Conservation (phyloP, 2,329 filamentous ascomycete species). For the Ramularia endophylla region DNA sequence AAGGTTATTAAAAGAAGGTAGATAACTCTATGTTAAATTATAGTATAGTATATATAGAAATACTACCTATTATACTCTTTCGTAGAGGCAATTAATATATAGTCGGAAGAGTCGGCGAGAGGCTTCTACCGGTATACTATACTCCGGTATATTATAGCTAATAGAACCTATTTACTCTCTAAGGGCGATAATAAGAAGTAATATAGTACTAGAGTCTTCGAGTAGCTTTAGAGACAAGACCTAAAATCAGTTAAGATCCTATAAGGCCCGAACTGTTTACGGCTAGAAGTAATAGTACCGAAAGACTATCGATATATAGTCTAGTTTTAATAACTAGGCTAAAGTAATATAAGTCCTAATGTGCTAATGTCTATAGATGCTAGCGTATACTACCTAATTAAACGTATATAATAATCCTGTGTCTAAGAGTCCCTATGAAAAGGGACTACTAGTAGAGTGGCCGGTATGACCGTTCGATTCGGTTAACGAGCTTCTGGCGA, state of each 20-base stretch:
- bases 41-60: constrained; percentile 1
- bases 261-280: background rate
- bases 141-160: background rate
- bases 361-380: background rate
- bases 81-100: background rate
- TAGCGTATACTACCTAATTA: background rate
- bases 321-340: constrained; percentile 1
- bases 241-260: background rate
- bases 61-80: constrained; percentile 2
- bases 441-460: constrained; percentile 1
- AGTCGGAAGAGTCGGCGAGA: background rate
- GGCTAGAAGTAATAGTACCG: background rate
- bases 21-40: background rate
- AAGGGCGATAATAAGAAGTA: background rate
- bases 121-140: background rate
- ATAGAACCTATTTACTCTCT: background rate
- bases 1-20: background rate
- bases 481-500: background rate
- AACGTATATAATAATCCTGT: background rate
- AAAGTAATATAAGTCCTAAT: background rate
- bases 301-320: background rate
- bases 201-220: background rate
- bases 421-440: background rate
- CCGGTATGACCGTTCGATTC: constrained; percentile 2
- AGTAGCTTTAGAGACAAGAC: background rate